A percentile compares a stretch with the other conserved stretches of the same genome.
phyloP scores from a whole-genome alignment of 2,329 filamentous ascomycete species.

The Alternaria ventricosa region DNA sequence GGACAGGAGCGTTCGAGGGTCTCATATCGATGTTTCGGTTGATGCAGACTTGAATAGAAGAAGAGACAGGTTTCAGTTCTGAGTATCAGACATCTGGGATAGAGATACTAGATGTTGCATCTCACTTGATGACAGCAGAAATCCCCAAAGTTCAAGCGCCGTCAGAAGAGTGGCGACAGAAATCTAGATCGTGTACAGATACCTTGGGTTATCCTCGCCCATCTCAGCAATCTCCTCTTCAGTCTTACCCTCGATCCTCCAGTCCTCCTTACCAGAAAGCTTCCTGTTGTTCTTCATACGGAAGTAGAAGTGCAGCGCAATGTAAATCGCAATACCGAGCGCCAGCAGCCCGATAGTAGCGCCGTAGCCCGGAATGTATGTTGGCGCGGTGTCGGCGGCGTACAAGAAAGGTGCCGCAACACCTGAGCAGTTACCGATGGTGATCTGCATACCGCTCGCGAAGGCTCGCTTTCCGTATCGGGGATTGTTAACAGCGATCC shows the following conservation, averaged over 20 bases:
- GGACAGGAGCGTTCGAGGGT: neutral
- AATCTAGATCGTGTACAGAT: slow-evolving; percentile 30
- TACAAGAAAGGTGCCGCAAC: slow-evolving; percentile 35
- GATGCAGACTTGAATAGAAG: too few relatives aligned
- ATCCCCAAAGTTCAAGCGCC: neutral
- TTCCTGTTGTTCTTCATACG: slow-evolving; percentile 30
- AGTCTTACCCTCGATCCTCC: slow-evolving; percentile 31
- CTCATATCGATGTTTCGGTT: neutral
- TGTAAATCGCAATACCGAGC: slow-evolving; percentile 25
- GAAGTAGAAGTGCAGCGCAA: slow-evolving; percentile 28
- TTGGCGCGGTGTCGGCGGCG: slow-evolving; percentile 16
- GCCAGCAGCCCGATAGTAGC: slow-evolving; percentile 30
- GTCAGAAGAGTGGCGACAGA: neutral
- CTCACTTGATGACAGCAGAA: too few relatives aligned
- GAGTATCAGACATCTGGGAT: neutral
- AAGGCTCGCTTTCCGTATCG: slow-evolving; percentile 41
- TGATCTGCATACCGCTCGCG: slow-evolving; percentile 46
- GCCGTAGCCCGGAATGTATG: slow-evolving; percentile 29
- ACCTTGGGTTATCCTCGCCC: slow-evolving; percentile 35
- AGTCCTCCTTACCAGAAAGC: slow-evolving; percentile 29
- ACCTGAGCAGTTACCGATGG: slow-evolving; percentile 44
- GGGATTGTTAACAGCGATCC: slow-evolving; percentile 39
- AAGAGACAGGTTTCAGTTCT: neutral
- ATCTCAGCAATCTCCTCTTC: slow-evolving; percentile 33
- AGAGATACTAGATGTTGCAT: neutral